Base-by-base conservation (phyloP, 208 protist species). In the Phytomonas francai region DNA sequence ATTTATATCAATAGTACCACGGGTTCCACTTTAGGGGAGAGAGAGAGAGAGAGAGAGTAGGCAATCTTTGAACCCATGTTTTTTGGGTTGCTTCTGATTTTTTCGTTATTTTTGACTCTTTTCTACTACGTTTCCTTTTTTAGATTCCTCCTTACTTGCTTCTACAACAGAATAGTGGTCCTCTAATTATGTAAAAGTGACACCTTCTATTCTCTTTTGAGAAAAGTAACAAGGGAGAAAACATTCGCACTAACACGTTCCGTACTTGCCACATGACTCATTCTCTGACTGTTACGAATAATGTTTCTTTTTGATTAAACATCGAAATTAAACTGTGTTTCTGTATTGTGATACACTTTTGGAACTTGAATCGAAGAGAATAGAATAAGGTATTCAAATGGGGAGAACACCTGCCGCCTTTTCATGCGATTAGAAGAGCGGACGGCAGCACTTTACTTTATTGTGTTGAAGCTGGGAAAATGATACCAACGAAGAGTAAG, bases 91-190 rank as follows among this genome's bases (percentile, higher is more conserved):
- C 19, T 25, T 33, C 36, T 31, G 6, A 19, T 39, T 67, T 25
- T 0, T 72, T 66, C 22, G 32, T 45, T 58, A 42, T 58, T 60
- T 34, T 54, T 54, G 16, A 22, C 49, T 60, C 28, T 33, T 60
- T 42, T 59, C 39, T 33, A 39, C 14, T 58, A 32, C 3, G 25
- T 68, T 19, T 29, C 12, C 11, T 59, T 59, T 49, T 19, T 49
- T 49, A 9, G 1, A 3, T 19, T 19, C 12, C 12, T 19, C 39
- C 12, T 25, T 22, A 9, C 6, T 22, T 25, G 19, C 45, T 54
- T 54, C 19, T 5, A 25, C 45, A 54, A 54, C 3, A 19, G 45
- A 54, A n/a, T n/a, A 54, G 22, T 54, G 2, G 22, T 25, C 16
- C 19, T 25, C 45, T 4, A 9, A 54, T 22, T 12, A 54, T 54